phyloP scores from a whole-genome alignment of 208 protist genomes.

The Borovskyia barvae region DNA sequence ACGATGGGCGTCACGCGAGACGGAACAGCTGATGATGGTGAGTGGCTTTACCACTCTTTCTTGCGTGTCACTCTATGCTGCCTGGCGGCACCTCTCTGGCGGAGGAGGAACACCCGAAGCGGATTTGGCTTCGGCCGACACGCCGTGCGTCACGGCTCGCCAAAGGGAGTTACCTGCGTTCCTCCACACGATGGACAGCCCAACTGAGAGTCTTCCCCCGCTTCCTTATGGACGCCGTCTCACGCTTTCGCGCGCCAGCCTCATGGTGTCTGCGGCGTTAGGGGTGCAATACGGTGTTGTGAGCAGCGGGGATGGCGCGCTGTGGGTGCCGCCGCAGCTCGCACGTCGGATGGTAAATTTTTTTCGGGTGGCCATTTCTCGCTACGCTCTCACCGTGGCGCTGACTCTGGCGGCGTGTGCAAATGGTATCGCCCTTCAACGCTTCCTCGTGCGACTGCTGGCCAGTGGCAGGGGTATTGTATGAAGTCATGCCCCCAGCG shows the following conservation, averaged over 20 bases:
- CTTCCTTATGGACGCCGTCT: background rate
- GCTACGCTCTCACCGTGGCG: conserved; percentile 24
- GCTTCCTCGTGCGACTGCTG: conserved; percentile 7
- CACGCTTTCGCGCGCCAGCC: conserved; percentile 12
- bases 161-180: background rate
- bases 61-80: conserved; percentile 2
- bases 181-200: background rate
- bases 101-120: too few species aligned
- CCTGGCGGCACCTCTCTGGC: conserved; percentile 6
- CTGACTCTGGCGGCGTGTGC: conserved; percentile 26
- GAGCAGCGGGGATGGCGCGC: conserved; percentile 5
- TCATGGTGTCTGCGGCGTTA: background rate
- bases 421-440: conserved; percentile 25
- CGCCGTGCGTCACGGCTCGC: background rate
- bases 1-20: conserved; percentile 8
- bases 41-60: conserved; percentile 25
- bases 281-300: conserved; percentile 25
- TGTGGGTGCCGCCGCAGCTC: background rate
- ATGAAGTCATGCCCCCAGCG: too few species aligned
- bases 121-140: background rate
- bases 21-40: conserved; percentile 29
- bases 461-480: background rate
- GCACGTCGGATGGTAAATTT: background rate
- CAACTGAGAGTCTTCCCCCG: background rate
- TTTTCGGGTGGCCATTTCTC: conserved; percentile 6